Conservation (phyloP, 257 asterid species). For the Phtheirospermum japonicum region DNA sequence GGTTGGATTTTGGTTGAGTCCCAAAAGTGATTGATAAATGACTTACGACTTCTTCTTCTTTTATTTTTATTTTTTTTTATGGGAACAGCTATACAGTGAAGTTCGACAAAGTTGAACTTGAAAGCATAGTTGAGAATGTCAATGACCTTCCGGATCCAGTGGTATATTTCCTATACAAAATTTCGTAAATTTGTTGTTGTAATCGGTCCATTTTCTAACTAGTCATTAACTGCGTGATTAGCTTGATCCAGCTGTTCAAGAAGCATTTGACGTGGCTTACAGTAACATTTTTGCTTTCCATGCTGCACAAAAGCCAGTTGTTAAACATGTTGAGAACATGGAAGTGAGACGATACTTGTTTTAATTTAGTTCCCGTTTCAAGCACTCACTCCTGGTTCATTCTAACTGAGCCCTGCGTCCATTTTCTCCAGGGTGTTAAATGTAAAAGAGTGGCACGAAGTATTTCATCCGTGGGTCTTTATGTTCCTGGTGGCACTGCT, state of each 20-base stretch:
- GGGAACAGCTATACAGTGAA: slow-evolving; percentile 65
- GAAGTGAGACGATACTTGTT: slow-evolving; percentile 44
- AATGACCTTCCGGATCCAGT: slow-evolving; percentile 77
- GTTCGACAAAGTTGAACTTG: slow-evolving; percentile 84
- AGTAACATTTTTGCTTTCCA: slow-evolving; percentile 84
- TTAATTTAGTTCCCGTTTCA: background rate
- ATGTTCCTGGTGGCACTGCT: slow-evolving; percentile 99
- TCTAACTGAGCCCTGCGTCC: slow-evolving; percentile 15
- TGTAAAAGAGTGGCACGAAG: slow-evolving; percentile 93
- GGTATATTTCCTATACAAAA: slow-evolving; percentile 40
- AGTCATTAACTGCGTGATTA: slow-evolving; percentile 29
- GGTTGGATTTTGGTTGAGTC: background rate
- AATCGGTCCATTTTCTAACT: slow-evolving; percentile 25
- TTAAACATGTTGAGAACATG: slow-evolving; percentile 84
- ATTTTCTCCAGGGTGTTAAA: slow-evolving; percentile 73
- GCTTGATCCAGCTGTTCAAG: slow-evolving; percentile 80
- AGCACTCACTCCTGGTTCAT: slow-evolving; percentile 16
- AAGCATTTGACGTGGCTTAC: slow-evolving; percentile 97
- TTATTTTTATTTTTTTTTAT: slow-evolving; percentile 6
- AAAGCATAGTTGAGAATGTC: slow-evolving; percentile 65
- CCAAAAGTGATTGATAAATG: slow-evolving; percentile 12
- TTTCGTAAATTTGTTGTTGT: slow-evolving; percentile 8
- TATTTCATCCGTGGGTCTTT: slow-evolving; percentile 91
- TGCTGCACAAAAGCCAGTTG: slow-evolving; percentile 83
- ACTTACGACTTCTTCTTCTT: background rate